Evolutionary conservation across 371 early-diverging fungal genomes (phyloP).

Genomic region (Mucor saturninus): DNA sequence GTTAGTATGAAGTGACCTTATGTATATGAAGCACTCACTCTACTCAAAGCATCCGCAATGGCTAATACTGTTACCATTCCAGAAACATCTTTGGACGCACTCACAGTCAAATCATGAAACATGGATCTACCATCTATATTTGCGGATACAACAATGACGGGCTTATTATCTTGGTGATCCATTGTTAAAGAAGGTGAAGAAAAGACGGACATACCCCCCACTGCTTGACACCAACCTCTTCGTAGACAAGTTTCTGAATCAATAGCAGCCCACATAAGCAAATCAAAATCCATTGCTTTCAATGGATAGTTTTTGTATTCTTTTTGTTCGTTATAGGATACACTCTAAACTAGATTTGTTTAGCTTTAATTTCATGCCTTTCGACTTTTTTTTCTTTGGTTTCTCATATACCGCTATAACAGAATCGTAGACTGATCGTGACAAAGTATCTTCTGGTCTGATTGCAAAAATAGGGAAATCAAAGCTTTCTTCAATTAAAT

Average conservation of each 20-base stretch:
- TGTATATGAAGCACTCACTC: conserved; percentile 39
- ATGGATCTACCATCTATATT: conserved; percentile 70
- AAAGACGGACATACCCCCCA: conserved; percentile 77
- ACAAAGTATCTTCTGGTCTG: conserved; percentile 47
- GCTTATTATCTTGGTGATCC: conserved; percentile 56
- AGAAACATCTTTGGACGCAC: conserved; percentile 57
- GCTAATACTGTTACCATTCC: conserved; percentile 70
- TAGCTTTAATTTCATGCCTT: not conserved
- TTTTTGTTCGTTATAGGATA: conserved; percentile 50
- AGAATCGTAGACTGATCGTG: conserved; percentile 43
- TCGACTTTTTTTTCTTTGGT: not conserved
- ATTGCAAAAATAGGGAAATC: conserved; percentile 75
- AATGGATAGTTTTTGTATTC: conserved; percentile 65
- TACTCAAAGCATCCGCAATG: conserved; percentile 73
- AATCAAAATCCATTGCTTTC: conserved; percentile 70
- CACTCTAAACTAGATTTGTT: conserved; percentile 42
- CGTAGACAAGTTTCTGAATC: conserved; percentile 72
- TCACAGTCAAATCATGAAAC: conserved; percentile 68
- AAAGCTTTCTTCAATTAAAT: conserved; percentile 55
- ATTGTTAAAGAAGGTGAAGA: conserved; percentile 67
- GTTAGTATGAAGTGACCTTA: not conserved
- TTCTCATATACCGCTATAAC: conserved; percentile 31
- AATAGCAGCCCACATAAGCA: conserved; percentile 76
- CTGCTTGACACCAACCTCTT: conserved; percentile 73
- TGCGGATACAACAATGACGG: conserved; percentile 70